Evolutionary conservation across 305 asterid genomes (phyloP).

Genomic region (Fraxinus nigra): DNA sequence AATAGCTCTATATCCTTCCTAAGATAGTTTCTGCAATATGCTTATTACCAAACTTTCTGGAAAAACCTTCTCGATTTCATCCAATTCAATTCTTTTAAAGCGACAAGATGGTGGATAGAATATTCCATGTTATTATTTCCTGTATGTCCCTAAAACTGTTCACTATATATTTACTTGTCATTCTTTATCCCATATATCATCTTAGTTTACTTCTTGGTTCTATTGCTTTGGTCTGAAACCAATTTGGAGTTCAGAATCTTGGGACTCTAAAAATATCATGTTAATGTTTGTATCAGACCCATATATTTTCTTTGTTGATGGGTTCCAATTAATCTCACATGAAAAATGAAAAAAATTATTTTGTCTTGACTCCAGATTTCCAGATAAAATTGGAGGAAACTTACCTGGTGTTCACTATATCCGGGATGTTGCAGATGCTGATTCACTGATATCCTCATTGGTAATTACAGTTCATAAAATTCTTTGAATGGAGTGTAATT

Average conservation of each 20-base stretch:
- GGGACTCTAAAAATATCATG: neutral
- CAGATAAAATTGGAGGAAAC: slow-evolving; percentile 87
- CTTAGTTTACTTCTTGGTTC: neutral
- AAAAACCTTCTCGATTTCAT: neutral
- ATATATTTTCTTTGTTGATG: neutral
- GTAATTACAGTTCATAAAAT: slow-evolving; percentile 28
- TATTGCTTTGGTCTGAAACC: neutral
- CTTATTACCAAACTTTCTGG: neutral
- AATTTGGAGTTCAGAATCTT: neutral
- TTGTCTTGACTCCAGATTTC: slow-evolving; percentile 55
- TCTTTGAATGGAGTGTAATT: neutral
- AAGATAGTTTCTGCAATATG: neutral
- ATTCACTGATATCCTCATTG: slow-evolving; percentile 78
- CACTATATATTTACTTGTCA: neutral
- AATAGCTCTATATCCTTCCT: neutral
- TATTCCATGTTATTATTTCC: neutral
- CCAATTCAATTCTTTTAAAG: neutral
- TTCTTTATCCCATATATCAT: neutral
- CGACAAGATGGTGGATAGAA: neutral
- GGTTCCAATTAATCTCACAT: neutral
- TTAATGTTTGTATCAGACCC: neutral
- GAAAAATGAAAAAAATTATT: neutral
- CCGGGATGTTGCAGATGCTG: slow-evolving; percentile 92
- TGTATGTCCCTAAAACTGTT: neutral
- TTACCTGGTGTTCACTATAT: slow-evolving; percentile 83